These are phyloP conservation scores for Fusarium poae DNA, from an alignment of 2,329 filamentous ascomycete species.

Conservation along the genomic window DNA sequence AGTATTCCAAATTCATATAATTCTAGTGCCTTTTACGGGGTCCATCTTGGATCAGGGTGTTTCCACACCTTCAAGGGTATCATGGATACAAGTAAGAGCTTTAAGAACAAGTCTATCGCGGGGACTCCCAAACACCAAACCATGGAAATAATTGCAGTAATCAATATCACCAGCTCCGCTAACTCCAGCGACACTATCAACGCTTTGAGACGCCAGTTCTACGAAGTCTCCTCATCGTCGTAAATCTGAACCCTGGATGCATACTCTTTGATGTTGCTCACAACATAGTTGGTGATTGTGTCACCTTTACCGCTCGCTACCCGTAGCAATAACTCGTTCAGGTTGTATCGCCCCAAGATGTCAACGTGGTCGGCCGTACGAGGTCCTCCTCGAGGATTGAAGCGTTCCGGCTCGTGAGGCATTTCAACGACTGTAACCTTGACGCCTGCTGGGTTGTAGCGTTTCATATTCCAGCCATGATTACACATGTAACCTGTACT, in stretches of 20 bases:
- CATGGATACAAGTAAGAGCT: constrained; percentile 16
- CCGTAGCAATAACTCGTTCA: constrained; percentile 90
- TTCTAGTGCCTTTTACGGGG: neutral
- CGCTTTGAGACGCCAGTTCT: constrained; percentile 28
- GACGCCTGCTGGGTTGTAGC: constrained; percentile 89
- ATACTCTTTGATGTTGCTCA: constrained; percentile 86
- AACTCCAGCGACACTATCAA: constrained; percentile 19
- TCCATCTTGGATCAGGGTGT: constrained; percentile 28
- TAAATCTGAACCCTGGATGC: constrained; percentile 85
- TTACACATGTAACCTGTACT: constrained; percentile 97
- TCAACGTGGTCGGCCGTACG: constrained; percentile 93
- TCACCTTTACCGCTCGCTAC: constrained; percentile 89
- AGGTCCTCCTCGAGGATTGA: constrained; percentile 81
- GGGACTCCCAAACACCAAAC: constrained; percentile 46
- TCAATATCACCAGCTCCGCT: constrained; percentile 12
- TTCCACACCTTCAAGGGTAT: constrained; percentile 41
- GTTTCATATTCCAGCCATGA: constrained; percentile 91
- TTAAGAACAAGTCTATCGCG: constrained; percentile 33
- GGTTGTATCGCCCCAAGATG: constrained; percentile 86
- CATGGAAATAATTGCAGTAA: constrained; percentile 18
- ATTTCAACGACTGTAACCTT: constrained; percentile 92
- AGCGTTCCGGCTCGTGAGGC: constrained; percentile 94
- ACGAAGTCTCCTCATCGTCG: constrained; percentile 65
- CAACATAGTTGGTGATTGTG: constrained; percentile 79
- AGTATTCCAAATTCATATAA: constrained; percentile 7